Base-by-base conservation (phyloP, 257 asterid genomes). In the Jaltomata sinuosa region DNA sequence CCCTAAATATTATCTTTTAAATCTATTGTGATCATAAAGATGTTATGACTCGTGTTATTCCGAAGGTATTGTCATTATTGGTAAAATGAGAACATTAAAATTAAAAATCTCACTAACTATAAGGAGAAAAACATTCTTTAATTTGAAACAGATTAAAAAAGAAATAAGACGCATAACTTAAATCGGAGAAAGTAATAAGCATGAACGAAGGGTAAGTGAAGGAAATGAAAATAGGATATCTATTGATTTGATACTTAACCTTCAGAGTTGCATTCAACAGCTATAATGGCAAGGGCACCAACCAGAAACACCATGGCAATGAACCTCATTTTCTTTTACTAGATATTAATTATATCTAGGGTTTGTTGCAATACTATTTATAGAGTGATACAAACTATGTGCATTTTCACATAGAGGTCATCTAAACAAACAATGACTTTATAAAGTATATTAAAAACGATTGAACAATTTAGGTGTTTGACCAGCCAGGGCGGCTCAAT, bases 231-330 rank as follows among this genome's bases (percentile, higher is more conserved):
- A 21, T 0, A 55, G 64, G 29, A 14, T n/a, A n/a, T 57, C 7
- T 21, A 8, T 54, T 54, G 65, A 57, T 11, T 27, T 62, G 71
- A 38, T 38, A 71, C 32, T 71, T 38, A 38, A 71, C 79, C 79
- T 71, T 71, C 79, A n/a, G 72, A 64, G 72, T 64, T 64, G 72
- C 72, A 64, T 69, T 85, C 87, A 25, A 80, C 90, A 21, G 69
- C 38, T 31, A 22, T 29, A 55, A 52, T 49, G n/a, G 84, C 59
- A 18, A 91, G 79, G 38, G 81, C 72, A 49, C 90, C 83, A 80
- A 80, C 84, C 47, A 91, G 29, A 42, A 83, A 42, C 42, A 84
- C 47, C 2, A 71, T 8, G 38, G 59, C n/a, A 22, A 42, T 71
- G 31, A 84, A 74, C 88, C 36, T 86, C 91, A 74, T 74, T 72